These are phyloP conservation scores for Coffea humblotiana DNA, from an alignment of 305 asterid species.

Conservation along the genomic window DNA sequence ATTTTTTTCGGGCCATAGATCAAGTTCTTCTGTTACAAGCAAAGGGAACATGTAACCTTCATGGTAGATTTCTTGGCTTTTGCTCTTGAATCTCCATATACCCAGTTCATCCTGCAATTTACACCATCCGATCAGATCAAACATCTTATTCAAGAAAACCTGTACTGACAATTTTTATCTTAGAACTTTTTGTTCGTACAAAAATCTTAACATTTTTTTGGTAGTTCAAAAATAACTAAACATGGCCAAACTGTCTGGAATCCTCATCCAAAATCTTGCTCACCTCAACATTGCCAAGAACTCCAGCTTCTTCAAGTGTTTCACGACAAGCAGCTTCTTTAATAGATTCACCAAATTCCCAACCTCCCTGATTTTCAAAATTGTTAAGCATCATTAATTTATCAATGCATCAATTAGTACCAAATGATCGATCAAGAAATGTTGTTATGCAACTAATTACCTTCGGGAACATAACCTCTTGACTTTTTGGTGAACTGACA, in stretches of 20 bases:
- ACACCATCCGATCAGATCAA: background rate
- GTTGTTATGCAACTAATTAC: slow-evolving; percentile 23
- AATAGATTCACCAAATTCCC: slow-evolving; percentile 64
- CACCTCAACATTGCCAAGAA: slow-evolving; percentile 64
- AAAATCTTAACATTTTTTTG: no score
- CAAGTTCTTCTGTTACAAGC: slow-evolving; percentile 64
- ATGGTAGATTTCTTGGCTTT: slow-evolving; percentile 51
- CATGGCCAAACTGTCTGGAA: no score
- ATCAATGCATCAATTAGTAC: background rate
- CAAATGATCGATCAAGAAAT: background rate
- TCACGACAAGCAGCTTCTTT: slow-evolving; percentile 71
- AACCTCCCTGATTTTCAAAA: slow-evolving; percentile 49
- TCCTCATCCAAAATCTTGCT: background rate
- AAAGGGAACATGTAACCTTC: slow-evolving; percentile 74
- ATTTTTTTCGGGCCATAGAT: slow-evolving; percentile 66
- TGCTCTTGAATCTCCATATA: slow-evolving; percentile 71
- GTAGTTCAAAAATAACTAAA: no score
- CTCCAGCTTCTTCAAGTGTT: slow-evolving; percentile 73
- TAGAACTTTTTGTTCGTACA: no score
- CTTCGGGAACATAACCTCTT: slow-evolving; percentile 81
- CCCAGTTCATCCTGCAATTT: slow-evolving; percentile 57
- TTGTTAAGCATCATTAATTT: background rate
- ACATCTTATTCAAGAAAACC: background rate
- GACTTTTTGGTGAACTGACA: slow-evolving; percentile 58
- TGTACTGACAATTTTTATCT: no score